Evolutionary conservation across 192 early-diverging fungal genomes (phyloP).

Genomic region (Podila clonocystis): DNA sequence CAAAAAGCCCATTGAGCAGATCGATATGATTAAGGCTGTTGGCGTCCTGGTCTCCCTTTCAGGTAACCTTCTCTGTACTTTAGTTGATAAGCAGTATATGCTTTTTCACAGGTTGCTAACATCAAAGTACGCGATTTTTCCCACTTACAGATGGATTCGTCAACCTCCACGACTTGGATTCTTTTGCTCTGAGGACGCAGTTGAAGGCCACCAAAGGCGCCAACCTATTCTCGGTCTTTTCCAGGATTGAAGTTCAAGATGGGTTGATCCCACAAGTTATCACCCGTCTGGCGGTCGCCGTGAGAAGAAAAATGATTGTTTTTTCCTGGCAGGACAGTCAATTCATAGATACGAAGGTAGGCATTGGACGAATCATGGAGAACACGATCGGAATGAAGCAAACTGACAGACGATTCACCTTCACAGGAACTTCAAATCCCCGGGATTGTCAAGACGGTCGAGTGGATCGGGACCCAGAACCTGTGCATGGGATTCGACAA

Average conservation of each 20-base stretch:
- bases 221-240: constrained; percentile 77
- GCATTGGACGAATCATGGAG: not conserved
- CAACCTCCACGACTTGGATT: constrained; percentile 77
- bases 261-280: constrained; percentile 73
- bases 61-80: constrained; percentile 11
- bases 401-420: too few species aligned
- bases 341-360: constrained; percentile 70
- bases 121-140: not conserved
- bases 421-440: constrained; percentile 74
- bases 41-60: constrained; percentile 76
- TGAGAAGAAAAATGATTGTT: constrained; percentile 75
- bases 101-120: not conserved
- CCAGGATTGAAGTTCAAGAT: constrained; percentile 72
- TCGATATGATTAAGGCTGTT: constrained; percentile 81
- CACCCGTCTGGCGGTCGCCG: constrained; percentile 78
- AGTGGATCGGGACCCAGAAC: constrained; percentile 77
- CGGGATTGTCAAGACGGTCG: constrained; percentile 80
- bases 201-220: constrained; percentile 80
- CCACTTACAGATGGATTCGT: constrained; percentile 69
- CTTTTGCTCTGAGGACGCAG: constrained; percentile 73
- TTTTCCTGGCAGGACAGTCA: constrained; percentile 82
- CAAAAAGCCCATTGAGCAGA: constrained; percentile 73
- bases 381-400: too few species aligned
- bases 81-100: not conserved
- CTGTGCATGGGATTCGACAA: constrained; percentile 71